Evolutionary conservation across 805 yeast species (phyloP).

Genomic region (Ogataea degrootiae): DNA sequence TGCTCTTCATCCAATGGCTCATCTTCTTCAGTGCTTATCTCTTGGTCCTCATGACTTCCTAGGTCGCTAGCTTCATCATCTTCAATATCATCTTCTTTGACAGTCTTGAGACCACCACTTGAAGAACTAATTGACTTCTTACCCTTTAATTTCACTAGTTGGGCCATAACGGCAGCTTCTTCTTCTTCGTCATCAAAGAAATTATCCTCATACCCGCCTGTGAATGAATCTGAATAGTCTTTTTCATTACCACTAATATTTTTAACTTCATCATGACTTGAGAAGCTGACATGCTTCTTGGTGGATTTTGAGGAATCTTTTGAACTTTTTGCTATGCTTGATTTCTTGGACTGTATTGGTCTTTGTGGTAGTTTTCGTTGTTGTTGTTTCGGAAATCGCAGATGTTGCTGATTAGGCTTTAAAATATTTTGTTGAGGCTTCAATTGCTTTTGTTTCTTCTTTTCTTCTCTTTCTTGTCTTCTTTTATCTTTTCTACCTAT

Average conservation of each 20-base stretch:
- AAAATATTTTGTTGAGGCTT: conserved; percentile 1
- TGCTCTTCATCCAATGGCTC: conserved; percentile 20
- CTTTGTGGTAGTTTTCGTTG: background rate
- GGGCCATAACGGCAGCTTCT: conserved; percentile 41
- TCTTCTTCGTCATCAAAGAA: conserved; percentile 26
- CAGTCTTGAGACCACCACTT: conserved; percentile 6
- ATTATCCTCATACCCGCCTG: conserved; percentile 9
- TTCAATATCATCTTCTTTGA: conserved; percentile 16
- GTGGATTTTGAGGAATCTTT: background rate
- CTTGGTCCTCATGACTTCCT: conserved; percentile 7
- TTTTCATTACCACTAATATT: conserved; percentile 6
- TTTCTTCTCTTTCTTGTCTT: conserved; percentile 32
- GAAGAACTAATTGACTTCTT: conserved; percentile 15
- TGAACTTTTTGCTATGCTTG: background rate
- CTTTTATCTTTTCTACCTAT: conserved; percentile 34
- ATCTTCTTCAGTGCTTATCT: conserved; percentile 1
- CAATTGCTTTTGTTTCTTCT: conserved; percentile 25
- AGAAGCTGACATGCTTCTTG: conserved; percentile 17
- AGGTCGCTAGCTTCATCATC: conserved; percentile 17
- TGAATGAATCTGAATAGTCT: conserved; percentile 3
- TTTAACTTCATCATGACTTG: conserved; percentile 13
- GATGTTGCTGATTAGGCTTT: conserved; percentile 1
- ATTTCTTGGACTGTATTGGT: background rate
- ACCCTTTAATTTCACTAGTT: conserved; percentile 37
- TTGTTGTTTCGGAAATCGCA: background rate